Evolutionary conservation across 1,139 yeast species (phyloP).

Genomic region (Saccharomycopsis crataegensis): DNA sequence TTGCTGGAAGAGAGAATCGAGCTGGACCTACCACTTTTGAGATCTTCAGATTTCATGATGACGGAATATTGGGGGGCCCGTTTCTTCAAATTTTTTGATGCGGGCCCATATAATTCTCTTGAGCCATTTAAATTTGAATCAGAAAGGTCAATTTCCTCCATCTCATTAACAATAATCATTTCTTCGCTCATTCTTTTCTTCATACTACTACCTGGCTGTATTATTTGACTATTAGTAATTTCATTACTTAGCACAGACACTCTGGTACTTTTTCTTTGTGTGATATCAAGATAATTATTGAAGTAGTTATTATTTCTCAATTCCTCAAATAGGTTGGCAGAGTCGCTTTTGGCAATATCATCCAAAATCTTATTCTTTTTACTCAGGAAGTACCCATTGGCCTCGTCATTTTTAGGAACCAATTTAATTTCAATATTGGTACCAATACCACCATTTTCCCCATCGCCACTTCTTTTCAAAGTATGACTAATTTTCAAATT

Average conservation of each 20-base stretch:
- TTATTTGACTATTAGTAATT: constrained; percentile 2
- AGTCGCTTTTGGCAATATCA: constrained; percentile 14
- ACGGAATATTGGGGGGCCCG: neutral
- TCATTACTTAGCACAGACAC: constrained; percentile 1
- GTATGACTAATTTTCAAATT: neutral
- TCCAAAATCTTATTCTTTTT: constrained; percentile 16
- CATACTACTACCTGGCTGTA: constrained; percentile 6
- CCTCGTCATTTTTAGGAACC: constrained; percentile 7
- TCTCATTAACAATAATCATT: constrained; percentile 12
- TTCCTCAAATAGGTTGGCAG: constrained; percentile 8
- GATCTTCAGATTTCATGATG: neutral
- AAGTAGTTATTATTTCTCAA: constrained; percentile 16
- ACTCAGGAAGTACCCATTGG: neutral
- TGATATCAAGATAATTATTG: constrained; percentile 16
- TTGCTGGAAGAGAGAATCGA: constrained; percentile 1
- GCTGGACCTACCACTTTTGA: neutral
- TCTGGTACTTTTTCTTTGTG: constrained; percentile 5
- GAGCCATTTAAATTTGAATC: neutral
- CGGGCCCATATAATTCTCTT: too few species aligned
- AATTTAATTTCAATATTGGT: constrained; percentile 14
- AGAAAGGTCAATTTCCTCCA: constrained; percentile 11
- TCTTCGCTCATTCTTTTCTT: constrained; percentile 9
- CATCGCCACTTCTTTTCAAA: constrained; percentile 2
- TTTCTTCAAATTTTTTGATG: neutral
- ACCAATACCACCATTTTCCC: neutral